Percentiles rank a stretch among this genome's conserved stretches.
These are phyloP conservation scores for Talaromyces funiculosus DNA, from an alignment of 2,329 filamentous ascomycete species.

Conservation along the genomic window DNA sequence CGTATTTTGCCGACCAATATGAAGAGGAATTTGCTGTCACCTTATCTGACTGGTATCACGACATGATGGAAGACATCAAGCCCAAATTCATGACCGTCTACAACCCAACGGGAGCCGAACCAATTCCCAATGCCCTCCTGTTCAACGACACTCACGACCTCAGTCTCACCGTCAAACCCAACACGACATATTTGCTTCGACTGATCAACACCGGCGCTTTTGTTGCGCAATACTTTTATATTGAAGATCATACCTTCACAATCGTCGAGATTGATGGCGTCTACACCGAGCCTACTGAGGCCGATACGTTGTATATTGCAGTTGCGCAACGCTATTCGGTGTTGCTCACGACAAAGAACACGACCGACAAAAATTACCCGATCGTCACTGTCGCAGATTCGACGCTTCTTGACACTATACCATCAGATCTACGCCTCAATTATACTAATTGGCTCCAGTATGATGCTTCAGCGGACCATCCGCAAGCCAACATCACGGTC, in stretches of 20 bases:
- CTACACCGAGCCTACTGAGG: conserved; percentile 56
- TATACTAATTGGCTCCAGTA: conserved; percentile 60
- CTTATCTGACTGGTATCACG: conserved; percentile 70
- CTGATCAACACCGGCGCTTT: conserved; percentile 72
- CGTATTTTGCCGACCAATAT: conserved; percentile 49
- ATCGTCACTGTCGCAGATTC: conserved; percentile 52
- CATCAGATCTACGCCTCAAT: conserved; percentile 29
- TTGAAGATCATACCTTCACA: conserved; percentile 53
- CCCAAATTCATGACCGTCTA: conserved; percentile 34
- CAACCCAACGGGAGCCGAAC: conserved; percentile 58
- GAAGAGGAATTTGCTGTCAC: conserved; percentile 60
- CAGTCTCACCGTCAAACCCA: conserved; percentile 54
- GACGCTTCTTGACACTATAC: conserved; percentile 25
- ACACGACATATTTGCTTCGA: conserved; percentile 68
- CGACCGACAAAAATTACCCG: conserved; percentile 58
- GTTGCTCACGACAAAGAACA: conserved; percentile 56
- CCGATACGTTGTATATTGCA: conserved; percentile 60
- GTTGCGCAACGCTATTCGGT: conserved; percentile 59
- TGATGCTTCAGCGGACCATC: conserved; percentile 44
- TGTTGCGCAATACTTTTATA: conserved; percentile 45
- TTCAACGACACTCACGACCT: conserved; percentile 63
- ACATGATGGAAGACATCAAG: conserved; percentile 53
- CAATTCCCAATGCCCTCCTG: conserved; percentile 59
- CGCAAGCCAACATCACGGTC: conserved; percentile 23
- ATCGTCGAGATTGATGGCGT: conserved; percentile 70